These are phyloP conservation scores for Babesia bigemina DNA, from an alignment of 169 alveolate species.

Conservation along the genomic window DNA sequence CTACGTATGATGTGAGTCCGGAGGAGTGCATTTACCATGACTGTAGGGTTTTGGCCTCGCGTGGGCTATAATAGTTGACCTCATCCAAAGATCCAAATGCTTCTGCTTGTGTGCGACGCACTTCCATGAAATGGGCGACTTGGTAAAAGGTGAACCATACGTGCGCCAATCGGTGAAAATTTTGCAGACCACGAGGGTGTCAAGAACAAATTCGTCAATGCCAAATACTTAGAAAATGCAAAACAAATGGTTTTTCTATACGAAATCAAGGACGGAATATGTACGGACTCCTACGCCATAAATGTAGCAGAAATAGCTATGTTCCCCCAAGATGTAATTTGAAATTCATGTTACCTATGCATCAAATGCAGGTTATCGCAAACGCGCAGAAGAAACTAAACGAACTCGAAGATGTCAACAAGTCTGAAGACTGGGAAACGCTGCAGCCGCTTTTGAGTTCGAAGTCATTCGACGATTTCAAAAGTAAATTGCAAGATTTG, in stretches of 20 bases:
- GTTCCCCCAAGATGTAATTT: constrained; percentile 82
- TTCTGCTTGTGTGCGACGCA: constrained; percentile 98
- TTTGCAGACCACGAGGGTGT: constrained; percentile 84
- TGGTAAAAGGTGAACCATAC: constrained; percentile 80
- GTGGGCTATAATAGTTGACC: constrained; percentile 93
- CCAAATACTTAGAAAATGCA: constrained; percentile 68
- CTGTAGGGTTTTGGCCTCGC: constrained; percentile 94
- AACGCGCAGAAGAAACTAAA: constrained; percentile 52
- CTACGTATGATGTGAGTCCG: constrained; percentile 85
- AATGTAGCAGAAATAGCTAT: constrained; percentile 92
- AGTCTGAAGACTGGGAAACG: not conserved
- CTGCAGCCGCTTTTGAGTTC: constrained; percentile 21
- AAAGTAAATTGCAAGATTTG: constrained; percentile 16
- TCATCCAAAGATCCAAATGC: constrained; percentile 88
- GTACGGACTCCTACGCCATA: constrained; percentile 91
- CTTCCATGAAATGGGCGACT: constrained; percentile 94
- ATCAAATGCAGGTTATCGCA: constrained; percentile 39
- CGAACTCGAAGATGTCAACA: constrained; percentile 42
- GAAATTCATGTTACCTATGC: no score
- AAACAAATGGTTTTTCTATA: constrained; percentile 83
- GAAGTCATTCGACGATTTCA: constrained; percentile 50
- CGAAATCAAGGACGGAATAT: constrained; percentile 88
- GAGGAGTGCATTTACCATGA: not conserved
- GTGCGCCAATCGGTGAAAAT: constrained; percentile 3
- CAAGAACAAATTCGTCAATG: constrained; percentile 82